Conservation (phyloP, 2,329 filamentous ascomycete species). For the Fusarium tanahbumbuense region DNA sequence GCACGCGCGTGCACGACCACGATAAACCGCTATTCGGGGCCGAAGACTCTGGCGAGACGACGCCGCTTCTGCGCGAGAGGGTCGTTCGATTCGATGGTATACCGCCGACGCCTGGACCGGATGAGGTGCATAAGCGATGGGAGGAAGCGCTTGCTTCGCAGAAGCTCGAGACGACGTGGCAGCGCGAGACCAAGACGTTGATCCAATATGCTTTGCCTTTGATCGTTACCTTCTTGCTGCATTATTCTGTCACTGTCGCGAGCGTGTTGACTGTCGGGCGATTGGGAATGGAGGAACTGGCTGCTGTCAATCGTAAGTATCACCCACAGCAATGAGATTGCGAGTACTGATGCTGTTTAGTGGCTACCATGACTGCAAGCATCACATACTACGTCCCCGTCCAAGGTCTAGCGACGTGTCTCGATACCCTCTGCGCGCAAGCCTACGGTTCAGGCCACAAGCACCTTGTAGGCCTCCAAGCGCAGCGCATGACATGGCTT, state of each 20-base stretch:
- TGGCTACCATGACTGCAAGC: constrained; percentile 77
- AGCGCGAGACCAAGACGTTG: constrained; percentile 84
- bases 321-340: accelerated
- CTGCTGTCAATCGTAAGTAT: constrained; percentile 52
- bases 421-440: constrained; percentile 92
- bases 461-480: constrained; percentile 84
- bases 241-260: constrained; percentile 81
- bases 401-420: constrained; percentile 82
- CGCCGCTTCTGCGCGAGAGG: constrained; percentile 2
- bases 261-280: constrained; percentile 80
- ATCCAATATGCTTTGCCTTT: constrained; percentile 74
- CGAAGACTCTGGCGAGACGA: constrained; percentile 15
- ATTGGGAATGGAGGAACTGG: constrained; percentile 70
- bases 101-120: constrained; percentile 21
- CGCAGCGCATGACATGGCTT: constrained; percentile 82
- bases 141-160: constrained; percentile 83
- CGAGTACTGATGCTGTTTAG: constrained; percentile 13
- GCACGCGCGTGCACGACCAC: constrained; percentile 32
- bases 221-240: constrained; percentile 75
- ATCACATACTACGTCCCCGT: constrained; percentile 81
- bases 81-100: constrained; percentile 11
- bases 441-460: constrained; percentile 90
- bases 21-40: constrained; percentile 3
- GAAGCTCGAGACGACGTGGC: constrained; percentile 87
- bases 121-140: constrained; percentile 61